Base-by-base conservation (phyloP, 192 early-diverging fungal genomes). In the Obelidium mucronatum region DNA sequence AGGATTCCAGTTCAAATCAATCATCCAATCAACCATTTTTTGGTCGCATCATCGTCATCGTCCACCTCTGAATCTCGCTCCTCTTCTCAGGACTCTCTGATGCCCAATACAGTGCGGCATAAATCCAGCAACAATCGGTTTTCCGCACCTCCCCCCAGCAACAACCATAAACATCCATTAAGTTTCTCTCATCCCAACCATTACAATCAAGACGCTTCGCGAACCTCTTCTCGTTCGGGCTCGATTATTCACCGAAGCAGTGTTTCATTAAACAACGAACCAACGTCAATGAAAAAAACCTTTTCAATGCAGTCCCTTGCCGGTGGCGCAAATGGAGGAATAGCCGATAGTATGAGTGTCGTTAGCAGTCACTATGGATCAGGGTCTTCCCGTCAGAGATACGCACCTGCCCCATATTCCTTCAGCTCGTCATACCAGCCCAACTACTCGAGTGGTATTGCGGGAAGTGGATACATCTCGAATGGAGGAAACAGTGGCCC, bases 161-260 rank as follows among this genome's bases (percentile, higher is more conserved):
- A 48, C 11, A 48, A 6, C 19, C 44, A 48, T 48, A 48, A 48
- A 48, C 44, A 48, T 48, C 44, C 44, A 15, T 6, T 48, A 19
- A n/a, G n/a, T 31, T 35, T 8, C 6, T 36, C 19, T 34, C 31
- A 65, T 19, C 26, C 17, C 26, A 15, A 15, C 24, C 35, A 19
- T 1, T 65, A 51, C 44, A 67, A 44, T 31, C 44, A 39, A 19
- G n/a, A n/a, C n/a, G 15, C 44, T 51, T 26, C 44, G 17, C 66
- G 40, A n/a, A 22, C 66, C 42, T 67, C 66, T 67, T 44, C 66
- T 22, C 66, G 44, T 39, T 74, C 72, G 1, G n/a, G 26, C 15
- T 24, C 22, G 8, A 74, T 74, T 37, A 39, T 74, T 28, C 72
- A 74, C 24, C 39, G 72, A 2, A 74, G 72, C 44, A 74, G 72